Conservation (phyloP, 805 yeast genomes). For the Kluyveromyces aestuarii region DNA sequence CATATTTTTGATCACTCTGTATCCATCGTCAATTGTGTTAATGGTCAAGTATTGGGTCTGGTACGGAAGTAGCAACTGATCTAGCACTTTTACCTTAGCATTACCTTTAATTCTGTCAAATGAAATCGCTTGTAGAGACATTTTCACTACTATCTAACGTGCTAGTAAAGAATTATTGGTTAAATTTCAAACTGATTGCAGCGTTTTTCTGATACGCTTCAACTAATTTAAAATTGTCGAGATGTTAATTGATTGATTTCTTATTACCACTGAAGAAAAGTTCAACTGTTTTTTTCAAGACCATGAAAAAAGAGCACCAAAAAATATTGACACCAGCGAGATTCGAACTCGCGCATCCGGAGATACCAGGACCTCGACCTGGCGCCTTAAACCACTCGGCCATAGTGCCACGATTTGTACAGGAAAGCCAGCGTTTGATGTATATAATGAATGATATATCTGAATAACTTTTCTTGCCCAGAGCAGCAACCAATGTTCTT, state of each 20-base stretch:
- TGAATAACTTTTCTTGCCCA: too few species aligned
- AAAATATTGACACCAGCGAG: conserved; percentile 64
- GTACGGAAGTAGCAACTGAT: conserved; percentile 79
- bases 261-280: too few species aligned
- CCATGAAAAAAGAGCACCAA: too few species aligned
- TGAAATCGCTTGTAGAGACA: conserved; percentile 56
- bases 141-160: conserved; percentile 3
- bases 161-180: neutral
- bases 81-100: conserved; percentile 50
- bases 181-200: neutral
- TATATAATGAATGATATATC: too few species aligned
- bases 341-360: conserved; percentile 84
- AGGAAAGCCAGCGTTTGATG: too few species aligned
- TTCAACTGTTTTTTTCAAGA: too few species aligned
- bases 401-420: conserved; percentile 38
- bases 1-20: conserved; percentile 76
- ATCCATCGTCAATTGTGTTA: conserved; percentile 63
- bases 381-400: conserved; percentile 68
- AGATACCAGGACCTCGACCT: conserved; percentile 75
- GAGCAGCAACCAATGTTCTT: too few species aligned
- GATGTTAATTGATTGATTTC: neutral
- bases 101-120: conserved; percentile 37
- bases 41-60: conserved; percentile 60
- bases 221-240: neutral
- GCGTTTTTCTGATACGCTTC: neutral